phyloP scores from a whole-genome alignment of 257 asterid genomes.

The Fraxinus quadrangulata region DNA sequence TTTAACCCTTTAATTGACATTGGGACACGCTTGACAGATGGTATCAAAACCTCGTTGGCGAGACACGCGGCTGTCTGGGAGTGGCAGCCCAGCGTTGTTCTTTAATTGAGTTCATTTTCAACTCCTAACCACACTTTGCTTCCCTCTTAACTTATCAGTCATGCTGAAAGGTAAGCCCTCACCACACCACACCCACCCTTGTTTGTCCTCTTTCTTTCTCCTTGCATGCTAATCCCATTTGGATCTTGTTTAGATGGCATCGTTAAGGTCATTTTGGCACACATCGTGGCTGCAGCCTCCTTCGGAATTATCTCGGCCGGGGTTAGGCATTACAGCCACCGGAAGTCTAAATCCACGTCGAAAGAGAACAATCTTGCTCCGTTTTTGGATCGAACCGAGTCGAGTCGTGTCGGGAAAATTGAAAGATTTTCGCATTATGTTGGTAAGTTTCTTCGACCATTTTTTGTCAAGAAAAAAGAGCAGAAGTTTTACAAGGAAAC shows the following conservation, averaged over 20 bases:
- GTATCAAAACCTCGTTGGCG: too few relatives aligned
- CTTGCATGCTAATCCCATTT: neutral
- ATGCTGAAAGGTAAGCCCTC: too few relatives aligned
- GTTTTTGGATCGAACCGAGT: constrained; percentile 31
- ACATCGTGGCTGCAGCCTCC: constrained; percentile 50
- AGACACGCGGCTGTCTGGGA: too few relatives aligned
- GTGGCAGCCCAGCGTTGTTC: too few relatives aligned
- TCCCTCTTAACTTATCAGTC: too few relatives aligned
- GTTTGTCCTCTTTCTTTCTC: neutral
- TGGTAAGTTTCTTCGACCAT: constrained; percentile 36
- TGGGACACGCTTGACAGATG: too few relatives aligned
- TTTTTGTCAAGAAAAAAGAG: too few relatives aligned
- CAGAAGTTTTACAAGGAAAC: too few relatives aligned
- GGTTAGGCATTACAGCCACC: constrained; percentile 49
- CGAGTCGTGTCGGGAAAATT: constrained; percentile 38
- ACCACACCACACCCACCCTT: neutral
- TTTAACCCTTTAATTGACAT: too few relatives aligned
- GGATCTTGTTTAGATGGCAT: constrained; percentile 27
- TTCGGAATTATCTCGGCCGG: constrained; percentile 56
- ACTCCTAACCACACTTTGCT: too few relatives aligned
- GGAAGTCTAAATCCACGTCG: constrained; percentile 35
- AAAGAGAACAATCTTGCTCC: constrained; percentile 52
- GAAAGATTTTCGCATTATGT: constrained; percentile 78
- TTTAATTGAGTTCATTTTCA: too few relatives aligned
- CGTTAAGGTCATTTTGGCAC: constrained; percentile 39